Evolutionary conservation across 768 basidiomycete species (phyloP), one percentile per base, ranked within the genome.

Genomic region (Macrolepiota albuminosa): DNA sequence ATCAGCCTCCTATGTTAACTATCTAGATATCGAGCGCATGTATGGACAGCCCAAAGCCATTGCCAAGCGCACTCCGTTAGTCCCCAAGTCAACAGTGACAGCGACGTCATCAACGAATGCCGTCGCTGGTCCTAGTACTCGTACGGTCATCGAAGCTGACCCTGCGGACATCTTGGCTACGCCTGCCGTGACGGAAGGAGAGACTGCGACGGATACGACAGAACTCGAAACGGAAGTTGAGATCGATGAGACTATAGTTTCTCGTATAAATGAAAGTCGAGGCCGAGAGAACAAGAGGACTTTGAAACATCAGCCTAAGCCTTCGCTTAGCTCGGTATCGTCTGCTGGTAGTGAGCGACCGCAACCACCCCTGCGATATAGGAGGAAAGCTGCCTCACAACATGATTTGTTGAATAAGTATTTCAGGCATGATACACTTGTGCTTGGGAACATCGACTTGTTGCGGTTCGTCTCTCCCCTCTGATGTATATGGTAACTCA

Each of bases 1-100:
- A 68, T 62, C 54, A 33, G 13, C 47, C 53, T n/a, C 54, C 42
- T 37, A 31, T 43, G 24, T 55, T 31, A 54, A 40, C 11, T 18
- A 24, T 43, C 59, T 29, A 95, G 93, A 97, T 70, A 97, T 97
- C 62, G 92, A 95, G 68, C 83, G 96, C 10, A 88, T 91, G 66
- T 99, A 99, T 65, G 97, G 97, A 13, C 84, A 94, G 67, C 88
- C 88, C 62, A 95, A 96, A 70, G 88, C 87, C 2, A 88, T 99
- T 37, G 93, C 93, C 0, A 85, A 87, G 60, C 88, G 96, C 7
- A 87, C 82, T 10, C 95, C 93, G 0, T 57, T 89, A 6, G 68
- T 75, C 29, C 67, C 59, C 4, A 45, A 53, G 6, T 39, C 62
- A 63, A 13, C 3, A 21, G 14, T 43, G 6, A 13, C 3, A 21